These are phyloP conservation scores for Yamagishiella unicocca DNA, from an alignment of 139 green algal genomes.

Conservation along the genomic window DNA sequence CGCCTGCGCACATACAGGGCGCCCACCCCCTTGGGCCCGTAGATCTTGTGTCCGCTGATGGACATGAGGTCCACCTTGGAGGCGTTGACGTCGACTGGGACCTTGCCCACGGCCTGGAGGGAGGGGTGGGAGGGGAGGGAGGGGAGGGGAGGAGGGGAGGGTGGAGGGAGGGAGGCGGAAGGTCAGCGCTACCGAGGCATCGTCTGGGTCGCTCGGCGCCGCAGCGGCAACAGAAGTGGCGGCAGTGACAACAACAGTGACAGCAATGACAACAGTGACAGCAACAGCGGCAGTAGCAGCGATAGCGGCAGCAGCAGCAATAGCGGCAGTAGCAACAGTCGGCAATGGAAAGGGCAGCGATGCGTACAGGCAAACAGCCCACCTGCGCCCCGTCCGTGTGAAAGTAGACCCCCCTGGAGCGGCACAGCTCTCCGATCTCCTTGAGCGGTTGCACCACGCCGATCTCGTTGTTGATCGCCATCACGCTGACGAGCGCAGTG, in stretches of 20 bases:
- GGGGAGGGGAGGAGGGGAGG: not conserved
- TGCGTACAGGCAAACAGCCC: too few relatives aligned
- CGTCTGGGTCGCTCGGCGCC: too few relatives aligned
- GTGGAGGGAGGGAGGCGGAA: not conserved
- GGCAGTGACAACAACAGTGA: too few relatives aligned
- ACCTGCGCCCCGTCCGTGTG: conserved; percentile 95
- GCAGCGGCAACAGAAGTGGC: too few relatives aligned
- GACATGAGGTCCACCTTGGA: conserved; percentile 94
- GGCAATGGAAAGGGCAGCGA: too few relatives aligned
- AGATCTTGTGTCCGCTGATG: conserved; percentile 98
- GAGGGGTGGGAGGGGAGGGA: not conserved
- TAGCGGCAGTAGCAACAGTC: too few relatives aligned
- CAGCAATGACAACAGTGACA: too few relatives aligned
- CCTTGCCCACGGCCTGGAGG: conserved; percentile 91
- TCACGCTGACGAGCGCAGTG: conserved; percentile 94
- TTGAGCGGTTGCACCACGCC: conserved; percentile 92
- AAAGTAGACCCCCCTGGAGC: conserved; percentile 86
- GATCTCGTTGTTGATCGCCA: conserved; percentile 99
- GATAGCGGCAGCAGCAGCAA: too few relatives aligned
- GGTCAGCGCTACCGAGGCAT: too few relatives aligned
- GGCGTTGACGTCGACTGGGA: conserved; percentile 93
- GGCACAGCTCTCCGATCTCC: conserved; percentile 93
- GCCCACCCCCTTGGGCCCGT: conserved; percentile 98
- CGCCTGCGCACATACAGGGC: conserved; percentile 94
- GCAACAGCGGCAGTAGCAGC: too few relatives aligned